Evolutionary conservation across 257 asterid genomes (phyloP), one percentile per base, ranked within the genome.

Genomic region (Scutellaria minor): DNA sequence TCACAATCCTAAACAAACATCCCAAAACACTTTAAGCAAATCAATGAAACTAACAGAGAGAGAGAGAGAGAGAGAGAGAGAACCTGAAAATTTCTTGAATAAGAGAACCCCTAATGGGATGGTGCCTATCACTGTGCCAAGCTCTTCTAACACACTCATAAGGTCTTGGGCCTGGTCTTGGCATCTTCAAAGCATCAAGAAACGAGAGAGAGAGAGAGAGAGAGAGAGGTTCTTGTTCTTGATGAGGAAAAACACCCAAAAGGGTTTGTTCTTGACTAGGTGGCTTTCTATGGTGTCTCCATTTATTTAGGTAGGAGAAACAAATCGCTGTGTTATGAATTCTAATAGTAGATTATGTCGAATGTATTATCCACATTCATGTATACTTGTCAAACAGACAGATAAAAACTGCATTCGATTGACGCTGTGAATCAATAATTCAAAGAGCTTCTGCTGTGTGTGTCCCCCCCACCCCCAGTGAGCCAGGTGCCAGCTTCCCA

Each of bases 111-210:
- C 98, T 87, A 58, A 93, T 77, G 77, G 96, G 98, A 6, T 84
- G 93, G 84, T 86, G 96, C 53, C 86, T 86, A 10, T 91, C 98
- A 71, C 98, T 89, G 74, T 93, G 98, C 98, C 98, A 93, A 87
- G 96, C 98, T 89, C 91, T 90, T 64, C 89, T 86, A 55, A 87
- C 94, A 86, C 98, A 93, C 80, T 93, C 98, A 68, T 87, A 93
- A 5, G 98, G 96, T 66, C 96, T 88, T 27, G 96, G 95, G 57
- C 98, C 98, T 50, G 96, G 93, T 65, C 95, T 89, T 27, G 97
- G 96, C 98, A 91, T 93, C 81, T 77, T 79, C 80, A 74, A 74
- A 68, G 74, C 24, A 82, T 50, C 64, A 62, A 9, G 31, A 20
- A 64, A 53, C 4, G 41, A 27, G 11, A 31, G 10, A 20, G 12